phyloP scores from a whole-genome alignment of 2,329 filamentous ascomycete genomes.

The Penicillium concentricum region DNA sequence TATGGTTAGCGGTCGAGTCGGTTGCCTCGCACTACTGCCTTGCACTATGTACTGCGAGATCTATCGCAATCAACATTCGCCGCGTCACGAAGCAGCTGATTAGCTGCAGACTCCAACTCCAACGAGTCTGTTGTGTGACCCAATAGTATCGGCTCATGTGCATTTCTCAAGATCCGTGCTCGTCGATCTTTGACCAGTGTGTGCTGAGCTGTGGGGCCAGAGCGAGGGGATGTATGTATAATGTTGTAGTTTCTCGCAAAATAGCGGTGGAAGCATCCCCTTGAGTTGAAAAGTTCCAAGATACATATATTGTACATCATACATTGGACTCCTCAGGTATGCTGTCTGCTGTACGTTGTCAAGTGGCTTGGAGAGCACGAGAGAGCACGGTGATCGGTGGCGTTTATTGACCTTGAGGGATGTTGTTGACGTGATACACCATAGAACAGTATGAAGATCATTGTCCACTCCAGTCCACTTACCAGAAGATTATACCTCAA shows the following conservation, averaged over 20 bases:
- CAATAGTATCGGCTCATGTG: neutral
- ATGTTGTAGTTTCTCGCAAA: neutral
- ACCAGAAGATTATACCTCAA: neutral
- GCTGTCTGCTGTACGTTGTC: neutral
- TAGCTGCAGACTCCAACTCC: constrained; percentile 11
- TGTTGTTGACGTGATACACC: constrained; percentile 11
- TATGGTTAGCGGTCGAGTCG: constrained; percentile 3
- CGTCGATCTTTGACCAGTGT: constrained; percentile 18
- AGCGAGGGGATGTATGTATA: neutral
- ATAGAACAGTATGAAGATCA: constrained; percentile 11
- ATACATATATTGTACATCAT: neutral
- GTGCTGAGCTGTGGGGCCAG: constrained; percentile 15
- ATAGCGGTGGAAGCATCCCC: constrained; percentile 10
- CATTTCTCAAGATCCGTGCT: constrained; percentile 2
- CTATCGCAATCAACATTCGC: constrained; percentile 15
- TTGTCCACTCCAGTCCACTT: constrained; percentile 6
- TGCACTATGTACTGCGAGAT: constrained; percentile 9
- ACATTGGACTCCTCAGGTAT: neutral
- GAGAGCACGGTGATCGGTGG: constrained; percentile 3
- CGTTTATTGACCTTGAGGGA: constrained; percentile 9
- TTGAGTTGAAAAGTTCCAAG: neutral
- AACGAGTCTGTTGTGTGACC: neutral
- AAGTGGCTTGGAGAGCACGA: neutral
- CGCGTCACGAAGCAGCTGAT: constrained; percentile 17
- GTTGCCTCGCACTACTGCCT: constrained; percentile 1